Evolutionary conservation across 345 rosid species (phyloP).

Genomic region (Arabis hirsuta): DNA sequence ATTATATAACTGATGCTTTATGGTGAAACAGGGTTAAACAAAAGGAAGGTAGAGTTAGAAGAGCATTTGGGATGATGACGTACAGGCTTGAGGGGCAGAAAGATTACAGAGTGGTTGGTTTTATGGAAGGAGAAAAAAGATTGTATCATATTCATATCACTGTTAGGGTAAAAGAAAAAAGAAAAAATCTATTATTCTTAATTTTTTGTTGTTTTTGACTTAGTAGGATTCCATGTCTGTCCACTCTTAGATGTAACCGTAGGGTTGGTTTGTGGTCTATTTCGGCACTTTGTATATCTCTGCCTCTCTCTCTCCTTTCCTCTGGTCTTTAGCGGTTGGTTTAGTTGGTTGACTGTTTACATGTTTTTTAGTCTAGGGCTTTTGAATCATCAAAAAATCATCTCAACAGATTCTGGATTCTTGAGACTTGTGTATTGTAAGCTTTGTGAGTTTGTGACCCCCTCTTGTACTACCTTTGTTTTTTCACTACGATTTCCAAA

Average conservation of each 20-base stretch:
- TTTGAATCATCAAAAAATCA: conserved; percentile 29
- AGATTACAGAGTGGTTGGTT: conserved; percentile 19
- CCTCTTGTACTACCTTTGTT: not conserved
- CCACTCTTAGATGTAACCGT: conserved; percentile 40
- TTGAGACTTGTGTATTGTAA: conserved; percentile 37
- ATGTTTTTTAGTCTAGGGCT: conserved; percentile 25
- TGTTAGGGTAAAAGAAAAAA: conserved; percentile 37
- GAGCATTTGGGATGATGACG: conserved; percentile 36
- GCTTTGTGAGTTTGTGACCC: conserved; percentile 36
- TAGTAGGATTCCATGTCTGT: conserved; percentile 27
- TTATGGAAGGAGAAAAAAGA: conserved; percentile 21
- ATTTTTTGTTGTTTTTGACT: conserved; percentile 17
- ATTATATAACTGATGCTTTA: conserved; percentile 14
- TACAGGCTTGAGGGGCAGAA: conserved; percentile 41
- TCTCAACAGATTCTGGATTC: conserved; percentile 37
- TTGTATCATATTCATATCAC: conserved; percentile 34
- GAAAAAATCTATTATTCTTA: conserved; percentile 34
- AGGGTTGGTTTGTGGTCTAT: conserved; percentile 36
- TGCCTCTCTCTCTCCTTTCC: conserved; percentile 16
- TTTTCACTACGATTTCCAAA: too few relatives aligned
- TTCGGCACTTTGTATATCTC: conserved; percentile 37
- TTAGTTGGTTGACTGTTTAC: conserved; percentile 29
- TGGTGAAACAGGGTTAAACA: conserved; percentile 39
- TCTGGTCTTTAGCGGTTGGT: conserved; percentile 22
- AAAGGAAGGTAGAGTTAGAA: conserved; percentile 34